Evolutionary conservation across 352 stramenopile species (phyloP).

Genomic region (Phytophthora constricta): DNA sequence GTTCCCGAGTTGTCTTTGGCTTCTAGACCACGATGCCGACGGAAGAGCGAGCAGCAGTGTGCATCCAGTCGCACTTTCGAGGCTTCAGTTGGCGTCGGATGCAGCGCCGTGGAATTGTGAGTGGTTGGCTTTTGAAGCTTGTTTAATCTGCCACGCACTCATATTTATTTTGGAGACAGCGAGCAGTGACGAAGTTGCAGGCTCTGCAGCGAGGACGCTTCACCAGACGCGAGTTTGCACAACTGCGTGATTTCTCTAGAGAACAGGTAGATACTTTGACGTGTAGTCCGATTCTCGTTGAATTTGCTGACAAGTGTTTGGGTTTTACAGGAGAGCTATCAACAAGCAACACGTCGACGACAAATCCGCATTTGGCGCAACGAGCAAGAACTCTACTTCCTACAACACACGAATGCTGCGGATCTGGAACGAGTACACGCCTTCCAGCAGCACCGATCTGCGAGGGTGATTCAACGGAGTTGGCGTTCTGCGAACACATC

Average conservation of each 20-base stretch:
- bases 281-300: neutral
- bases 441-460: slow-evolving; percentile 53
- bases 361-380: slow-evolving; percentile 65
- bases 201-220: slow-evolving; percentile 38
- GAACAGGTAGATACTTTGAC: slow-evolving; percentile 38
- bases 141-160: slow-evolving; percentile 4
- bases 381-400: slow-evolving; percentile 72
- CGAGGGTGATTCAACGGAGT: slow-evolving; percentile 48
- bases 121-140: slow-evolving; percentile 15
- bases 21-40: no score
- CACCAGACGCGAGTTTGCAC: neutral
- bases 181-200: slow-evolving; percentile 59
- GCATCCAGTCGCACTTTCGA: slow-evolving; percentile 65
- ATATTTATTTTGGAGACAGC: slow-evolving; percentile 32
- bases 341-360: slow-evolving; percentile 47
- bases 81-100: slow-evolving; percentile 40
- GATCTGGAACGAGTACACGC: slow-evolving; percentile 50
- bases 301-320: slow-evolving; percentile 1
- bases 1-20: neutral
- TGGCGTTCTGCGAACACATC: slow-evolving; percentile 37
- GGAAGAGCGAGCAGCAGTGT: slow-evolving; percentile 48
- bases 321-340: slow-evolving; percentile 46
- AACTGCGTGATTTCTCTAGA: slow-evolving; percentile 32
- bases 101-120: slow-evolving; percentile 42
- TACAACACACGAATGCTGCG: slow-evolving; percentile 59